Evolutionary conservation across 2,329 filamentous ascomycete species (phyloP), one percentile per base, ranked within the genome.

Genomic region (Penicillium sp.): DNA sequence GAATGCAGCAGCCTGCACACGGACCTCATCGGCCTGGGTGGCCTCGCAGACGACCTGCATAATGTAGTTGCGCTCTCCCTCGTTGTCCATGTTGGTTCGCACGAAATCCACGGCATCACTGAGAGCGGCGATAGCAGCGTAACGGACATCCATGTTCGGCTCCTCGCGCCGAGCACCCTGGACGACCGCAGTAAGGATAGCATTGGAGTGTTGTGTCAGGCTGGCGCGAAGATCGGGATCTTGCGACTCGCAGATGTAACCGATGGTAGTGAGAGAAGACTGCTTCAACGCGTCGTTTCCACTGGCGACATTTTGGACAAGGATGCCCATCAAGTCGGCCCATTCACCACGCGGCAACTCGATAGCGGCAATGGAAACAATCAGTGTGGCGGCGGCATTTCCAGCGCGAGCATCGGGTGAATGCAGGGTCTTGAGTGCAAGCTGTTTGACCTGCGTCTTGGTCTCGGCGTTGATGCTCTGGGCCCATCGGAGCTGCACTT

Each of bases 31-130:
- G 65, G 93, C 91, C 79, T 99, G 94, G 52, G 94, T 99, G 66
- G 94, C 94, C 80, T 99, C 94, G 78, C 94, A 99, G 68, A 99
- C 91, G 63, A 99, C 94, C 80, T 99, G 94, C 94, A 99, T 99
- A 71, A 99, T 99, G 81, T 97, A 99, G 80, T 99, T 99, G 65
- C 94, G 88, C 82, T 99, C 94, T 68, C 93, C 94, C 77, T 99
- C 94, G 69, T 97, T 94, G 77, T 97, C 95, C 77, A 99, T 99
- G 80, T 99, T 99, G 78, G 91, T 95, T 63, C 91, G 86, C 55
- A 99, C 93, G 70, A 99, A 99, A 76, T 99, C 94, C 57, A 97
- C 87, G 38, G 93, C 97, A 76, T 99, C 94, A 67, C 92, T 90
- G 42, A 99, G 87, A 44, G 94, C 94, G 47, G 90, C 90, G 71